These are phyloP conservation scores for Xanthoceras sorbifolium DNA, from an alignment of 345 rosid species.

Conservation along the genomic window DNA sequence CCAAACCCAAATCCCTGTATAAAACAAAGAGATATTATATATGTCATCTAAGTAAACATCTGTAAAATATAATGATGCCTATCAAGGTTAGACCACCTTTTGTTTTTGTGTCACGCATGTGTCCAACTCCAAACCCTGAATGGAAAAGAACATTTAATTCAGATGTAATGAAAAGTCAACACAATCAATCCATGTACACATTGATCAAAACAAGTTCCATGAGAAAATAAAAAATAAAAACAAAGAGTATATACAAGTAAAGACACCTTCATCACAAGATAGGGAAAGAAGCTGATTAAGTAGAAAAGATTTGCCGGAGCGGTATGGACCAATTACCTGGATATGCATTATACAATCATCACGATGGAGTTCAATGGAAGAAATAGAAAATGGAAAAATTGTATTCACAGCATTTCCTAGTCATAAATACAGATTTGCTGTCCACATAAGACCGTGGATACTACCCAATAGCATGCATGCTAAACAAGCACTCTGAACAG, in stretches of 20 bases:
- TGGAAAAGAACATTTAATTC: conserved; percentile 1
- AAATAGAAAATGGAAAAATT: conserved; percentile 11
- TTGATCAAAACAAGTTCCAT: conserved; percentile 12
- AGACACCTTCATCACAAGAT: conserved; percentile 91
- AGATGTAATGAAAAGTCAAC: conserved; percentile 21
- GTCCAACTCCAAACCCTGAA: conserved; percentile 99
- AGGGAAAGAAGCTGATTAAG: conserved; percentile 99
- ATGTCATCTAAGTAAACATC: conserved; percentile 17
- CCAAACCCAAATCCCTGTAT: conserved; percentile 98
- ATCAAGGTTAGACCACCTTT: conserved; percentile 57
- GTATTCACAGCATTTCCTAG: conserved; percentile 5
- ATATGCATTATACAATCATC: conserved; percentile 36
- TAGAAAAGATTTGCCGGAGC: conserved; percentile 97
- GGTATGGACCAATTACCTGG: conserved; percentile 99
- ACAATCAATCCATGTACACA: conserved; percentile 1
- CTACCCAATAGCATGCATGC: background rate
- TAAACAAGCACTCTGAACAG: conserved; percentile 2
- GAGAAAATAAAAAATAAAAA: background rate
- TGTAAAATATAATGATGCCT: background rate
- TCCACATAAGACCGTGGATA: background rate
- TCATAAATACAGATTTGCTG: conserved; percentile 9
- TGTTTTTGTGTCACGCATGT: conserved; percentile 99
- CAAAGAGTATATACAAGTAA: conserved; percentile 19
- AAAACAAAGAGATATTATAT: conserved; percentile 21
- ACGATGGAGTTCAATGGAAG: conserved; percentile 22